Evolutionary conservation across 352 stramenopile species (phyloP).

Genomic region (Phytophthora sojae): DNA sequence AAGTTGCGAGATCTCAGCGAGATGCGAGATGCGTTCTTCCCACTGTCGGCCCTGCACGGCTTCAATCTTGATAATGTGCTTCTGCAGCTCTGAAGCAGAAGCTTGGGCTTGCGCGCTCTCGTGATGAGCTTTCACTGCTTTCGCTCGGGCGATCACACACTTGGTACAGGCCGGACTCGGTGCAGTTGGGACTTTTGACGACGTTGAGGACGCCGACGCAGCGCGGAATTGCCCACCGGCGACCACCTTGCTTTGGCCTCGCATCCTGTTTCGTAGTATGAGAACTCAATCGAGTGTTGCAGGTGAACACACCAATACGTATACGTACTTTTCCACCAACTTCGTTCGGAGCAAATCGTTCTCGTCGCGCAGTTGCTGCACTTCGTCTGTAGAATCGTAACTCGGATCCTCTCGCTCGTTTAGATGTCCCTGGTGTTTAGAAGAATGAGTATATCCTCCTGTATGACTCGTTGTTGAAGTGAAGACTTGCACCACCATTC

Average conservation of each 20-base stretch:
- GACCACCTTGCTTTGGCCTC: conserved; percentile 46
- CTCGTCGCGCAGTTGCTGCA: conserved; percentile 28
- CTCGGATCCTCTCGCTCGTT: neutral
- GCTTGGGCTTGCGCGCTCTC: conserved; percentile 23
- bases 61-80: conserved; percentile 43
- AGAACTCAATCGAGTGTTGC: neutral
- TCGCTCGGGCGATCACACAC: conserved; percentile 27
- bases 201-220: conserved; percentile 6
- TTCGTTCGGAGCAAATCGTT: conserved; percentile 39
- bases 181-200: neutral
- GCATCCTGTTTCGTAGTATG: conserved; percentile 32
- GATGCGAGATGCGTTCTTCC: conserved; percentile 32
- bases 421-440: conserved; percentile 11
- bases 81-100: conserved; percentile 26
- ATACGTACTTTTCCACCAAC: conserved; percentile 45
- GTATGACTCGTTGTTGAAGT: conserved; percentile 6
- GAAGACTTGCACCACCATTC: conserved; percentile 10
- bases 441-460: neutral
- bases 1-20: conserved; percentile 35
- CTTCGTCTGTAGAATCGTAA: conserved; percentile 13
- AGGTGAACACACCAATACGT: neutral
- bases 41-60: conserved; percentile 39
- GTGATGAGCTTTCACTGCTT: conserved; percentile 25
- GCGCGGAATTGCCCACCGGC: conserved; percentile 50
- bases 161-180: conserved; percentile 18